Conservation (phyloP, 495 filamentous ascomycete species). For the Penicillium lagena region DNA sequence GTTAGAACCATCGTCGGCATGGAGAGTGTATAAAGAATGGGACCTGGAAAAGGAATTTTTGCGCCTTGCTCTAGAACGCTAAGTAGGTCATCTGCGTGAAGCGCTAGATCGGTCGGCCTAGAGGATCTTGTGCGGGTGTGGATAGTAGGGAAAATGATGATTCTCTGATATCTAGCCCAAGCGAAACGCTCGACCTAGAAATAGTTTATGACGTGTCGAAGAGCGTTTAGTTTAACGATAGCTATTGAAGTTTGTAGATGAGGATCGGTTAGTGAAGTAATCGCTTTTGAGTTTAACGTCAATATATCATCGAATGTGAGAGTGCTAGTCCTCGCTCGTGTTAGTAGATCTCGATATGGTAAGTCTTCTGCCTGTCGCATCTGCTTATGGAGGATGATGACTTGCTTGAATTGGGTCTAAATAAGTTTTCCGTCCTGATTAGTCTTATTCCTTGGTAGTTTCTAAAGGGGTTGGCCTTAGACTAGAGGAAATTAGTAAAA, state of each 20-base stretch:
- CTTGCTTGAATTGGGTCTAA: conserved; percentile 1
- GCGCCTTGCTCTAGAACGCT: background rate
- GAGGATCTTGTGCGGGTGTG: background rate
- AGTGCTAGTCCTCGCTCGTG: background rate
- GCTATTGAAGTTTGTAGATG: background rate
- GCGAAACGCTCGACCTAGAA: conserved; percentile 8
- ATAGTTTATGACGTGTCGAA: conserved; percentile 5
- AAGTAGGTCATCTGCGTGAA: background rate
- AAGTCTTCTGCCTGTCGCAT: conserved; percentile 1
- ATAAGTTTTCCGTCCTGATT: conserved; percentile 2
- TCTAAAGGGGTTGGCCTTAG: conserved; percentile 1
- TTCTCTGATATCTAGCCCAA: conserved; percentile 1
- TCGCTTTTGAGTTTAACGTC: background rate
- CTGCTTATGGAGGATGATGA: conserved; percentile 1
- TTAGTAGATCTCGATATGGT: background rate
- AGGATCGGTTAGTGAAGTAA: background rate
- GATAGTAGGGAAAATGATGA: conserved; percentile 5
- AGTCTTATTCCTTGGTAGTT: background rate
- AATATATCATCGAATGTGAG: background rate
- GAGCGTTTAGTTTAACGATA: conserved; percentile 5
- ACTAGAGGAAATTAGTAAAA: conserved; percentile 2
- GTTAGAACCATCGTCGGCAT: conserved; percentile 7
- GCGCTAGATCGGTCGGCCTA: background rate
- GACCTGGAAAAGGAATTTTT: conserved; percentile 6
- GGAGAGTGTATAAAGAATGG: conserved; percentile 6